Evolutionary conservation across 768 basidiomycete species (phyloP).

Genomic region (Coprinellus aureogranulatus): DNA sequence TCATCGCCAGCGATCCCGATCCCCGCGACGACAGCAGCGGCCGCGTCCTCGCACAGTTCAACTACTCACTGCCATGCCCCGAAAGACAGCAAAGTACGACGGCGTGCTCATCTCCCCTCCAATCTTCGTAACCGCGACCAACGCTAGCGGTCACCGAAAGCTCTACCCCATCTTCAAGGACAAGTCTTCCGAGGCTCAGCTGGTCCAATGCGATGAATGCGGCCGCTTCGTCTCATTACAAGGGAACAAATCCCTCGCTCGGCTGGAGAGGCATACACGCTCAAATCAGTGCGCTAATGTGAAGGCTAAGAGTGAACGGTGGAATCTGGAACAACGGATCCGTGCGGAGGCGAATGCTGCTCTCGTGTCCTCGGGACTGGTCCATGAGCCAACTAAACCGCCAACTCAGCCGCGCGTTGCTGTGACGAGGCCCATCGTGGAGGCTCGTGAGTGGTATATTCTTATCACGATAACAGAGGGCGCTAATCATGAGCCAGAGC

Average conservation of each 20-base stretch:
- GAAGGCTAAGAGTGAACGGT: not conserved
- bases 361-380: not conserved
- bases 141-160: not conserved
- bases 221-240: not conserved
- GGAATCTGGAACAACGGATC: not conserved
- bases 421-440: not conserved
- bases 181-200: not conserved
- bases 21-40: too few relatives aligned
- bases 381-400: not conserved
- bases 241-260: not conserved
- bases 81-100: not conserved
- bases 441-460: not conserved
- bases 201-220: not conserved
- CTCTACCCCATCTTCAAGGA: slow-evolving; percentile 4
- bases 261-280: not conserved
- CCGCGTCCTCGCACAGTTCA: too few relatives aligned
- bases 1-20: too few relatives aligned
- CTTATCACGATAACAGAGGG: too few relatives aligned
- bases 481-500: not conserved
- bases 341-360: not conserved
- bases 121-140: not conserved
- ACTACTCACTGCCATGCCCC: not conserved
- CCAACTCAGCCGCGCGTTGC: not conserved
- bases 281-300: not conserved
- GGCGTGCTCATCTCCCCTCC: not conserved